These are phyloP conservation scores for Sicyos baderoa DNA, from an alignment of 306 rosid species.

Conservation along the genomic window DNA sequence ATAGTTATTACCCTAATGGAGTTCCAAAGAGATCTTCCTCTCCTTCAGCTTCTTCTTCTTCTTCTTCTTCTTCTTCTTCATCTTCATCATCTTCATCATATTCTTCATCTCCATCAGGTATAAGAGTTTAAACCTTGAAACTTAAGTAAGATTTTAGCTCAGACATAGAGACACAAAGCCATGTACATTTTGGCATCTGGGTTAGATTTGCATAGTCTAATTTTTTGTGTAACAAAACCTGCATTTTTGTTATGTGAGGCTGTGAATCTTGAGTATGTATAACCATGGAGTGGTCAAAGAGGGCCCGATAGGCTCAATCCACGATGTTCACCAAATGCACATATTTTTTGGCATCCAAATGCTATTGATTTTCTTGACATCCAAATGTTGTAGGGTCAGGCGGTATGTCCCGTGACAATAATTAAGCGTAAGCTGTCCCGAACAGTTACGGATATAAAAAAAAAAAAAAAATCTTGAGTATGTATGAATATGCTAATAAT, in stretches of 20 bases:
- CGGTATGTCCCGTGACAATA: too few relatives aligned
- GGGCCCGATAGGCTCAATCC: too few relatives aligned
- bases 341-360: too few relatives aligned
- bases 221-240: not conserved
- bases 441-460: too few relatives aligned
- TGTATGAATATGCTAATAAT: not conserved
- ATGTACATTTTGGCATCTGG: not conserved
- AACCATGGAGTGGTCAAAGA: too few relatives aligned
- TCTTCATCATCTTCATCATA: constrained; percentile 23
- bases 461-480: too few relatives aligned
- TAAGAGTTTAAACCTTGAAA: not conserved
- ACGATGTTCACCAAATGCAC: too few relatives aligned
- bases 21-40: constrained; percentile 69
- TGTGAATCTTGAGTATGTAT: not conserved
- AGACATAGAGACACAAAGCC: not conserved
- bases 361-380: too few relatives aligned
- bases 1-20: constrained; percentile 78
- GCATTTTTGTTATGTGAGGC: not conserved
- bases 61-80: constrained; percentile 9
- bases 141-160: not conserved
- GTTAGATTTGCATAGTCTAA: not conserved
- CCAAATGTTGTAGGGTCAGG: too few relatives aligned
- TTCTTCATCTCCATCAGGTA: constrained; percentile 28
- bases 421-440: too few relatives aligned
- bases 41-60: constrained; percentile 32